phyloP scores from a whole-genome alignment of 176 grass and related monocot species.

The barley (Hordeum vulgare) region MorexV3_pseudomolecules_assembly NC_058524.1:590446184-590446683 shows the following conservation, averaged over 20 bases:
- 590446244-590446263: slow-evolving; percentile 65
- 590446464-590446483: too few relatives aligned
- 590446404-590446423: slow-evolving; percentile 59
- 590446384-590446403: slow-evolving; percentile 41
- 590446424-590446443: slow-evolving; percentile 23
- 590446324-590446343: not conserved
- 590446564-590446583: too few relatives aligned
- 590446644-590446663: too few relatives aligned
- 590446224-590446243: slow-evolving; percentile 65
- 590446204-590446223: slow-evolving; percentile 78
- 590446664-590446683: too few relatives aligned
- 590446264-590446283: slow-evolving; percentile 70
- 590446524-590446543: too few relatives aligned
- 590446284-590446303: slow-evolving; percentile 55
- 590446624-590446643: too few relatives aligned
- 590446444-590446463: not conserved
- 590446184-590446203: slow-evolving; percentile 41
- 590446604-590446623: too few relatives aligned
- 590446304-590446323: slow-evolving; percentile 52
- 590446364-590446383: not conserved
- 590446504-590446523: too few relatives aligned
- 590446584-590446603: too few relatives aligned
- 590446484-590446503: too few relatives aligned
- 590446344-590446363: not conserved
- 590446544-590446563: too few relatives aligned